A percentile compares a stretch with the other conserved stretches of the same genome.
Conservation (phyloP, 192 early-diverging fungal species). For the Gryganskiella cystojenkinii region DNA sequence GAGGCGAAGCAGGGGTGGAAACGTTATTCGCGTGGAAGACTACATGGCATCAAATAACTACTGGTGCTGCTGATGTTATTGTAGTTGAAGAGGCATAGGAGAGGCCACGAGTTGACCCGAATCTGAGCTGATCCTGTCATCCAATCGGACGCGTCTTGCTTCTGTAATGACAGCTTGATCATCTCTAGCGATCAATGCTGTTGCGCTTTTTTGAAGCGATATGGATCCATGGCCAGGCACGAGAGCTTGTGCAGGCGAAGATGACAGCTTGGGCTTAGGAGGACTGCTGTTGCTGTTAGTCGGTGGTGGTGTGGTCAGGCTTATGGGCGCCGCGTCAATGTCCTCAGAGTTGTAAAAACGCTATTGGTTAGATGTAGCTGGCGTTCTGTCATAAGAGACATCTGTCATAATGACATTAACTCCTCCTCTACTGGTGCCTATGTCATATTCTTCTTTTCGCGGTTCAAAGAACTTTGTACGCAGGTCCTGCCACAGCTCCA, state of each 20-base stretch:
- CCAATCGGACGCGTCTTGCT: slow-evolving; percentile 13
- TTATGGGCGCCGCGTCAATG: slow-evolving; percentile 8
- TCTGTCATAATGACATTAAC: no score
- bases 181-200: not conserved
- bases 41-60: not conserved
- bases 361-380: no score
- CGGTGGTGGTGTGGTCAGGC: slow-evolving; percentile 14
- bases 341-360: slow-evolving; percentile 26
- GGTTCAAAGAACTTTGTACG: not conserved
- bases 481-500: slow-evolving; percentile 45
- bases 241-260: not conserved
- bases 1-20: no score
- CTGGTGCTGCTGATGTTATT: no score
- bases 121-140: not conserved
- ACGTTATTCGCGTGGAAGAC: no score
- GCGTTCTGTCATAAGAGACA: no score
- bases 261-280: not conserved
- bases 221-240: no score
- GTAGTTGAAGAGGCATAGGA: not conserved
- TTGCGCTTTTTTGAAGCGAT: not conserved
- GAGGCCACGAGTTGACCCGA: not conserved
- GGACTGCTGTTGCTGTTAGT: not conserved
- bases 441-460: no score
- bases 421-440: no score
- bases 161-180: slow-evolving; percentile 1